A percentile compares a stretch with the other conserved stretches of the same genome.
phyloP scores from a whole-genome alignment of 768 basidiomycete genomes.

The Daedaleopsis nitida region DNA sequence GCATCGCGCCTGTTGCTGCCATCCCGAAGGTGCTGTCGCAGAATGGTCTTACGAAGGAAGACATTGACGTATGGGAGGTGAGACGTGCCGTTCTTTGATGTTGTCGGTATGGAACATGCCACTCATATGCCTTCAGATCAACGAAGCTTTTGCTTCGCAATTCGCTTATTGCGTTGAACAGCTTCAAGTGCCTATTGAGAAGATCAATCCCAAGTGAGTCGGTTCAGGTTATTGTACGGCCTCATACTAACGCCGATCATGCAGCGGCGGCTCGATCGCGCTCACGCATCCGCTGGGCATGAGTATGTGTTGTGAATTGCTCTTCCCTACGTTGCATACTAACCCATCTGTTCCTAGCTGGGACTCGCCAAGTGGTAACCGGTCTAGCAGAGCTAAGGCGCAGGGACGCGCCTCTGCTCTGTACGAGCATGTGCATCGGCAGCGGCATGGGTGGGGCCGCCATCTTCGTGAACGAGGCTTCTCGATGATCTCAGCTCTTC shows the following conservation, averaged over 20 bases:
- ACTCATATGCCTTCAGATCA: slow-evolving; percentile 52
- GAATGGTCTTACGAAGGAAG: slow-evolving; percentile 65
- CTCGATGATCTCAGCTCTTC: background rate
- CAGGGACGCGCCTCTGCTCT: slow-evolving; percentile 66
- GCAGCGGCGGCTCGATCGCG: slow-evolving; percentile 83
- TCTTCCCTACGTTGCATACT: background rate
- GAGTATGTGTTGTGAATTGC: slow-evolving; percentile 50
- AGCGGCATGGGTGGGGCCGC: slow-evolving; percentile 90
- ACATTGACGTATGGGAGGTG: slow-evolving; percentile 79
- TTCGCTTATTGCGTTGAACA: slow-evolving; percentile 91
- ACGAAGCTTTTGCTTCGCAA: slow-evolving; percentile 92
- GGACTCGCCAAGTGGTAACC: slow-evolving; percentile 84
- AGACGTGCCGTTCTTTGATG: slow-evolving; percentile 3
- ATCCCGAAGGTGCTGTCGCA: slow-evolving; percentile 69
- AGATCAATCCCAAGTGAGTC: slow-evolving; percentile 82
- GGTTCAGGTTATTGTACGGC: background rate
- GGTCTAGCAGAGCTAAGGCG: slow-evolving; percentile 83
- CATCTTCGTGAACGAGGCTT: slow-evolving; percentile 71
- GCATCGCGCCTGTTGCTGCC: slow-evolving; percentile 71
- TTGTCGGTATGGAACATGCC: background rate
- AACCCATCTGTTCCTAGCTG: slow-evolving; percentile 48
- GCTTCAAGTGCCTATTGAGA: slow-evolving; percentile 72
- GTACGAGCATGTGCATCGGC: slow-evolving; percentile 82
- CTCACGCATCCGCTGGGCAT: slow-evolving; percentile 82
- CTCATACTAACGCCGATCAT: background rate